Evolutionary conservation across 805 yeast species (phyloP).

Genomic region (Jamesozyma hellenica): DNA sequence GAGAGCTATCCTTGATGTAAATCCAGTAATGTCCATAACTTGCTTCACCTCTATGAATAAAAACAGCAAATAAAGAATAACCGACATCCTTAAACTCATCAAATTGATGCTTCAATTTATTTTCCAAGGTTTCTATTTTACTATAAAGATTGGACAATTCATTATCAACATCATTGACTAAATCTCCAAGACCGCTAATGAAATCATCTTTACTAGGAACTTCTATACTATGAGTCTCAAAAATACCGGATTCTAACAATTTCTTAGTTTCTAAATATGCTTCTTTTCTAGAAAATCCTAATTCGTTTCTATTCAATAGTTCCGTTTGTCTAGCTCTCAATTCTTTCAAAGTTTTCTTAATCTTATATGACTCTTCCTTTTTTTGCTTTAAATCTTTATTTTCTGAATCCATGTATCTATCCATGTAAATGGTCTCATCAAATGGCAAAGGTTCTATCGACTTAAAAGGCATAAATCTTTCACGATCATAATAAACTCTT

Average conservation of each 20-base stretch:
- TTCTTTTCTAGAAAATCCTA: constrained; percentile 41
- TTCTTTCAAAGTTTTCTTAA: constrained; percentile 47
- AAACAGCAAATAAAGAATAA: constrained; percentile 80
- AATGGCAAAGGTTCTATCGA: constrained; percentile 76
- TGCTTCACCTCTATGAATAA: constrained; percentile 93
- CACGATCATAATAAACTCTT: constrained; percentile 82
- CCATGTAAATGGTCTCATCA: constrained; percentile 69
- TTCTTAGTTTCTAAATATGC: constrained; percentile 47
- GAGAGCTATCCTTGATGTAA: constrained; percentile 68
- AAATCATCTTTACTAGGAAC: constrained; percentile 17
- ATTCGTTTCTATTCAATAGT: constrained; percentile 38
- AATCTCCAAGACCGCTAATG: constrained; percentile 30
- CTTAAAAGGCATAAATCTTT: constrained; percentile 63
- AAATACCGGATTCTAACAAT: constrained; percentile 39
- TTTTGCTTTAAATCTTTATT: constrained; percentile 42
- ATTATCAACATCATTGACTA: constrained; percentile 37
- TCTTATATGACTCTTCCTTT: constrained; percentile 43
- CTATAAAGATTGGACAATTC: constrained; percentile 36
- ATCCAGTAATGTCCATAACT: constrained; percentile 97
- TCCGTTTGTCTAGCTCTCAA: constrained; percentile 36
- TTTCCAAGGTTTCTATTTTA: constrained; percentile 37
- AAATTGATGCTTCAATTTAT: constrained; percentile 50
- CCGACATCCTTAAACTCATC: constrained; percentile 51
- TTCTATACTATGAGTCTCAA: constrained; percentile 36
- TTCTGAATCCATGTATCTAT: constrained; percentile 70